phyloP scores from a whole-genome alignment of 495 filamentous ascomycete genomes.

The Aspergillus nanangensis region DNA sequence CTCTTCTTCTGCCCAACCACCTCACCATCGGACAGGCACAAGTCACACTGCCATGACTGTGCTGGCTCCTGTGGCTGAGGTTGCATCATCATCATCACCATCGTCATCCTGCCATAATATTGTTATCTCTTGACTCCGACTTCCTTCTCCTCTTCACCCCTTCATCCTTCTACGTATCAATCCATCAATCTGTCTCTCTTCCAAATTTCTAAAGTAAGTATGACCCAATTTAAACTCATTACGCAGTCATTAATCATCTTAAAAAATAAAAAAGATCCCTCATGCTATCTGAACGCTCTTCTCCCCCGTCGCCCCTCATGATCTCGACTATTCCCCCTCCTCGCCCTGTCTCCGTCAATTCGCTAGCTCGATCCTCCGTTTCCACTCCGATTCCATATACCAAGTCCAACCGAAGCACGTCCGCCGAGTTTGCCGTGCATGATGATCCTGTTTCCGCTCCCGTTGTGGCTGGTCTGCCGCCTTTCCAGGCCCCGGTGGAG shows the following conservation, averaged over 20 bases:
- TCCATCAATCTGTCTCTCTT: too few relatives aligned
- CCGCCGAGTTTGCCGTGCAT: slow-evolving; percentile 19
- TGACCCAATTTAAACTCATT: too few relatives aligned
- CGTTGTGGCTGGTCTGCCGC: slow-evolving; percentile 17
- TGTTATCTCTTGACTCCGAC: too few relatives aligned
- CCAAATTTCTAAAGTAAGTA: too few relatives aligned
- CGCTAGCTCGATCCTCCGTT: slow-evolving; percentile 19
- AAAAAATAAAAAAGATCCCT: too few relatives aligned
- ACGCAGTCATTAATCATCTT: too few relatives aligned
- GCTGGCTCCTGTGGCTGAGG: too few relatives aligned
- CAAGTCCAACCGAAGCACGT: slow-evolving; percentile 24
- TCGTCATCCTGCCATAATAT: too few relatives aligned
- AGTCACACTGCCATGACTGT: slow-evolving; percentile 24
- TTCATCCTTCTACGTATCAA: too few relatives aligned
- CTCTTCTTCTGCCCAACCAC: background rate
- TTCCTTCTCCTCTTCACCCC: too few relatives aligned
- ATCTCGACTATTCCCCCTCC: slow-evolving; percentile 30
- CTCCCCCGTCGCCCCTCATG: slow-evolving; percentile 14
- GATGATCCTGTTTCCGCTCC: slow-evolving; percentile 15
- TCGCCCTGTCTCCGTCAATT: slow-evolving; percentile 33
- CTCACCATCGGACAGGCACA: slow-evolving; percentile 18
- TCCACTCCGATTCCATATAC: slow-evolving; percentile 15
- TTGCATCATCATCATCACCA: too few relatives aligned
- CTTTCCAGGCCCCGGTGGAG: slow-evolving; percentile 10
- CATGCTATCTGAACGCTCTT: slow-evolving; percentile 3